These are phyloP conservation scores for Vigna reflexopilosa DNA, from an alignment of 306 rosid genomes.

Conservation along the genomic window DNA sequence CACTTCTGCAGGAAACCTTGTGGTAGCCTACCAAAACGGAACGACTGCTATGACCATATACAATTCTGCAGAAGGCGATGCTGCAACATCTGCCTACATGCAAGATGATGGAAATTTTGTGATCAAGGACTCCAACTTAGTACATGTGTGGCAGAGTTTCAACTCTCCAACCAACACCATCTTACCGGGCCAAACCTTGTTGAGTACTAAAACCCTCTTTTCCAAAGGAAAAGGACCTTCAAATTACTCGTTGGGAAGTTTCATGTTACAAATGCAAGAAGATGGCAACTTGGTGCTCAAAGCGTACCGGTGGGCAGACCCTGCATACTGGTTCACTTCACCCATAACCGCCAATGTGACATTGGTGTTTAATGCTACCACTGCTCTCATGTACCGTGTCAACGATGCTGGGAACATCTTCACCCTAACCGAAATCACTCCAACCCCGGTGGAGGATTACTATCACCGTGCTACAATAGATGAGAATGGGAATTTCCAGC, in stretches of 20 bases:
- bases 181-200: constrained; percentile 35
- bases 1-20: constrained; percentile 37
- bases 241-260: constrained; percentile 43
- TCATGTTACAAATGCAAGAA: constrained; percentile 18
- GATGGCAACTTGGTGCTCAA: constrained; percentile 42
- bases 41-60: not conserved
- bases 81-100: constrained; percentile 34
- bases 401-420: not conserved
- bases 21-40: constrained; percentile 33
- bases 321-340: constrained; percentile 39
- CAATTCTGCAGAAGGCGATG: not conserved
- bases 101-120: constrained; percentile 44
- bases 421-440: not conserved
- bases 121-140: constrained; percentile 1
- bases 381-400: constrained; percentile 23
- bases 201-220: not conserved
- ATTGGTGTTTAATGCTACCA: constrained; percentile 30
- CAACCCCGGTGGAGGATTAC: constrained; percentile 44
- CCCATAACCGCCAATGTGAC: not conserved
- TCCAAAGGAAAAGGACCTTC: constrained; percentile 40
- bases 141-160: constrained; percentile 38
- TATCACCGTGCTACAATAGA: constrained; percentile 43
- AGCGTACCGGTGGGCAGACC: constrained; percentile 38
- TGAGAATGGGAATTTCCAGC: constrained; percentile 48
- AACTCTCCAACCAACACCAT: constrained; percentile 36